A percentile compares a stretch with the other conserved stretches of the same genome.
Evolutionary conservation across 495 filamentous ascomycete species (phyloP).

Genomic region (Aspergillus cristatus): DNA sequence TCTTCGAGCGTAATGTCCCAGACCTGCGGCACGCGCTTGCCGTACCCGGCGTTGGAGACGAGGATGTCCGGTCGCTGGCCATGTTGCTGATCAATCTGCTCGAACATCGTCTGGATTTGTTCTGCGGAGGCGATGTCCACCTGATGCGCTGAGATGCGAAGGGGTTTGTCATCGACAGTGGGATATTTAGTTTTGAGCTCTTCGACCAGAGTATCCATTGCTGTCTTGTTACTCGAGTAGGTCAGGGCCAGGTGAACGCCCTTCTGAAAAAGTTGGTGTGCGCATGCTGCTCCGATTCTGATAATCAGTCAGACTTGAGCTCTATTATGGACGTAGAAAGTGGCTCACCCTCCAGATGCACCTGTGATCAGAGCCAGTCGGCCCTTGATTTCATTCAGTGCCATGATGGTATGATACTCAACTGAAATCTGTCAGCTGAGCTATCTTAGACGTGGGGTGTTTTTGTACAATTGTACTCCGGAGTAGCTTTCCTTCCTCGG

Average conservation of each 20-base stretch:
- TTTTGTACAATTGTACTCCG: neutral
- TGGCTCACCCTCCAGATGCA: constrained; percentile 52
- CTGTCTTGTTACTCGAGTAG: constrained; percentile 42
- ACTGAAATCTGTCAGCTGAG: neutral
- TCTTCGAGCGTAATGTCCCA: constrained; percentile 50
- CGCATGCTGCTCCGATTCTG: constrained; percentile 55
- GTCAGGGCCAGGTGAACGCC: constrained; percentile 53
- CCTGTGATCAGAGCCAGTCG: constrained; percentile 56
- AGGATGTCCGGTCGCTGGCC: constrained; percentile 52
- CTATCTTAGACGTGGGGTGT: neutral
- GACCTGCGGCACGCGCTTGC: constrained; percentile 39
- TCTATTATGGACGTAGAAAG: neutral
- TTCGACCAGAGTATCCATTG: constrained; percentile 34
- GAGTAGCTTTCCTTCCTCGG: constrained; percentile 3
- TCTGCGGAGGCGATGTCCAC: constrained; percentile 46
- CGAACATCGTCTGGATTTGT: constrained; percentile 43
- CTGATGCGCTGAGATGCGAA: constrained; percentile 45
- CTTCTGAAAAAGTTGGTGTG: constrained; percentile 43
- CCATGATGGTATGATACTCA: constrained; percentile 1
- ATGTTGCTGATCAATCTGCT: constrained; percentile 42
- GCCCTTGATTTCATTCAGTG: constrained; percentile 44
- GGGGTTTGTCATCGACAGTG: constrained; percentile 9
- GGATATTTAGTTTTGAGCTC: constrained; percentile 27
- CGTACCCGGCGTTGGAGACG: constrained; percentile 49
- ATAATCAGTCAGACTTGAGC: neutral